A percentile compares a stretch with the other conserved stretches of the same genome.
Conservation (phyloP, 805 yeast species). For the Wickerhamomyces chaumierensis region DNA sequence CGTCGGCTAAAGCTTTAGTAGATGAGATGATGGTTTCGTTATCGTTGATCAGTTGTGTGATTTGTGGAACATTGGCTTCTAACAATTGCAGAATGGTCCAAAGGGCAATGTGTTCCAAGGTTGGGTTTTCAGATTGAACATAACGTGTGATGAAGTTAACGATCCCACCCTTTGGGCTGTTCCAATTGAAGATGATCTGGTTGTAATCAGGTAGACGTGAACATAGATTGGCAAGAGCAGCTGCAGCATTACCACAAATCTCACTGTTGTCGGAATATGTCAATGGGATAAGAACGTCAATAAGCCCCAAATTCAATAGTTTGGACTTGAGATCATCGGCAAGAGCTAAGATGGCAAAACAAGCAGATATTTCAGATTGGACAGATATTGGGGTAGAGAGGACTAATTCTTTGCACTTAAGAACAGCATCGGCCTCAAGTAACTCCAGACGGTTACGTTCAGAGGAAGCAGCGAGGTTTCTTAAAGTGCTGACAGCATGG, state of each 20-base stretch:
- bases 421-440: conserved; percentile 91
- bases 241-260: conserved; percentile 97
- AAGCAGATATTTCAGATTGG: conserved; percentile 93
- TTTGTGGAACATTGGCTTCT: conserved; percentile 69
- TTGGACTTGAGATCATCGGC: conserved; percentile 90
- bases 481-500: conserved; percentile 91
- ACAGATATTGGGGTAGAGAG: conserved; percentile 81
- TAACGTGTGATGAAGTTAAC: conserved; percentile 74
- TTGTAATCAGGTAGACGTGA: conserved; percentile 81
- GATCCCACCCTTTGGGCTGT: conserved; percentile 73
- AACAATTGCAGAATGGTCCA: conserved; percentile 93
- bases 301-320: conserved; percentile 70
- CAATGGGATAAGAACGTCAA: conserved; percentile 83
- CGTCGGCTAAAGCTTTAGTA: conserved; percentile 35
- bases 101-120: conserved; percentile 94
- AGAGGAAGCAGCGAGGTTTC: conserved; percentile 92
- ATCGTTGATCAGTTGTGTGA: conserved; percentile 41
- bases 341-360: conserved; percentile 90
- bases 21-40: conserved; percentile 43
- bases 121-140: conserved; percentile 73
- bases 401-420: conserved; percentile 82
- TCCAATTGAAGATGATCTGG: conserved; percentile 71
- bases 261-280: conserved; percentile 83
- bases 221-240: conserved; percentile 92
- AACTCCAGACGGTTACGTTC: conserved; percentile 88